These are phyloP conservation scores for Neolentinus lepideus DNA, from an alignment of 1,284 basidiomycete species.

Conservation along the genomic window DNA sequence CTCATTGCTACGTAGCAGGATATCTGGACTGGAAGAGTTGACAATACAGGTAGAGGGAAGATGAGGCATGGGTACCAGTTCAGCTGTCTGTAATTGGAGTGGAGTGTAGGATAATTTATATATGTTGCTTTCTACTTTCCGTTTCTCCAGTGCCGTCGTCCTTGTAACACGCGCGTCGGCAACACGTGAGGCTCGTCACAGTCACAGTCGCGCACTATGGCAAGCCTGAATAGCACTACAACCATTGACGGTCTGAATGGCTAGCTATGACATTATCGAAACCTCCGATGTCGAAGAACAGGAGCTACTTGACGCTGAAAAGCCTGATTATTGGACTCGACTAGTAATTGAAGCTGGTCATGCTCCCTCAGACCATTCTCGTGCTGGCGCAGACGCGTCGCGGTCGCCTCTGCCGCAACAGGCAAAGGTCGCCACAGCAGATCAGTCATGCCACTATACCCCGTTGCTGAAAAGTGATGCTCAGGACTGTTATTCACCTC, in stretches of 20 bases:
- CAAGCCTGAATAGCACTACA: background rate
- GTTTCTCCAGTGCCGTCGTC: too few relatives aligned
- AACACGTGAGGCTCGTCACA: background rate
- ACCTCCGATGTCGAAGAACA: conserved; percentile 55
- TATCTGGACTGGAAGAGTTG: conserved; percentile 78
- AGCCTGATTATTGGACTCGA: conserved; percentile 7
- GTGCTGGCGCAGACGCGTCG: conserved; percentile 6
- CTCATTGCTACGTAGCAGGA: conserved; percentile 57
- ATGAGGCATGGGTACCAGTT: background rate
- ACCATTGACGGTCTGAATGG: background rate
- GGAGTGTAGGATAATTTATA: too few relatives aligned
- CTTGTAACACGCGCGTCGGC: background rate
- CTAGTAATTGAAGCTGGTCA: conserved; percentile 5
- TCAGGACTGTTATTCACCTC: conserved; percentile 8
- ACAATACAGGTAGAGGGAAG: conserved; percentile 72
- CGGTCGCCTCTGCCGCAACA: too few relatives aligned
- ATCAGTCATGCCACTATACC: too few relatives aligned
- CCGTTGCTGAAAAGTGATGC: background rate
- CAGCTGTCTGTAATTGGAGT: background rate
- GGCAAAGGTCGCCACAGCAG: too few relatives aligned
- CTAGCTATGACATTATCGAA: conserved; percentile 37
- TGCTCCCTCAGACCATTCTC: too few relatives aligned
- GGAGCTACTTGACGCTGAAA: conserved; percentile 26
- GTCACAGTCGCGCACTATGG: background rate
- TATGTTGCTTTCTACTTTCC: too few relatives aligned